phyloP scores from a whole-genome alignment of 768 basidiomycete species.

The Russula abietina region DNA sequence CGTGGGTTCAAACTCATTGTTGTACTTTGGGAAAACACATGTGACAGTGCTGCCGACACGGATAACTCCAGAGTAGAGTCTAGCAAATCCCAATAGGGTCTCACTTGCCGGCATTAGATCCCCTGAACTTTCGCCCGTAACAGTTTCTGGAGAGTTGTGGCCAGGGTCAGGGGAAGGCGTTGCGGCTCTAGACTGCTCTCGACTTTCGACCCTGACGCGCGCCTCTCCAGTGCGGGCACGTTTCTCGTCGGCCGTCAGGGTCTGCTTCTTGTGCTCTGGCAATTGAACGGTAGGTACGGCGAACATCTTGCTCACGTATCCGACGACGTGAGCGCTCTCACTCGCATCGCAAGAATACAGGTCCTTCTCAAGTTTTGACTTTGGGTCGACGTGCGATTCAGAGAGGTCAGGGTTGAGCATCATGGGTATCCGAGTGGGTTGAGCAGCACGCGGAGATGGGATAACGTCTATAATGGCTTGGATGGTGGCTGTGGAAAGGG shows the following conservation, averaged over 20 bases:
- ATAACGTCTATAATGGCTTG: conserved; percentile 89
- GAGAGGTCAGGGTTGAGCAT: conserved; percentile 83
- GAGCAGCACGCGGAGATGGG: conserved; percentile 81
- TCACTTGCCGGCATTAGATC: conserved; percentile 42
- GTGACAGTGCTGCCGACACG: conserved; percentile 55
- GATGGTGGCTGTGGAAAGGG: conserved; percentile 87
- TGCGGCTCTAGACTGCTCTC: conserved; percentile 12
- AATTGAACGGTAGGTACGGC: conserved; percentile 75
- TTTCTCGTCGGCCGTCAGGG: conserved; percentile 80
- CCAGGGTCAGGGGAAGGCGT: conserved; percentile 14
- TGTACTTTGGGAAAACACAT: conserved; percentile 85
- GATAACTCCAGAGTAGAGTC: conserved; percentile 88
- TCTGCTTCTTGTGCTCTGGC: conserved; percentile 77
- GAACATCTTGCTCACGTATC: conserved; percentile 98
- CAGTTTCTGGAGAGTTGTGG: conserved; percentile 25
- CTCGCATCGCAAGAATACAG: conserved; percentile 65
- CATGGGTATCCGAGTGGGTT: conserved; percentile 77
- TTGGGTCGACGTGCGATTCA: conserved; percentile 52
- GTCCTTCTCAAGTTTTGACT: conserved; percentile 77
- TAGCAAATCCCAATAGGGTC: conserved; percentile 83
- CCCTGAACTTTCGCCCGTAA: conserved; percentile 16
- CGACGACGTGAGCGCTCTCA: conserved; percentile 57
- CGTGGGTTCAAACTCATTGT: conserved; percentile 49
- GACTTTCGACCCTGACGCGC: conserved; percentile 26
- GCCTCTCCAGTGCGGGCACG: conserved; percentile 52